Percentiles rank a stretch among this genome's conserved stretches.
phyloP scores from a whole-genome alignment of 228 moss, liverwort and hornwort species.

The Sphagnum magellanicum region DNA sequence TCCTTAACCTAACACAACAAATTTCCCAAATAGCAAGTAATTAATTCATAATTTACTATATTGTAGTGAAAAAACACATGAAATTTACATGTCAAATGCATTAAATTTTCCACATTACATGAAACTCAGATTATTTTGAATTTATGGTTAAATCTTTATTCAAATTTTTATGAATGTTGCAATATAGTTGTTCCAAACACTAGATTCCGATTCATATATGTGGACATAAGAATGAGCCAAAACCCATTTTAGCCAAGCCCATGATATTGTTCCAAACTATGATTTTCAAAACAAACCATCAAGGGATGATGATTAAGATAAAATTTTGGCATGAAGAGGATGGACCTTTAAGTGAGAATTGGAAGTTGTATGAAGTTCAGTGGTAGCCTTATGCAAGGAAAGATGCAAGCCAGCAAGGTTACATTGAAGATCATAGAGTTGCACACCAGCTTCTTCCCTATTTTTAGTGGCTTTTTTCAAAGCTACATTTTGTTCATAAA shows the following conservation, averaged over 20 bases:
- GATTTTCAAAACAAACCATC: neutral
- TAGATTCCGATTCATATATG: neutral
- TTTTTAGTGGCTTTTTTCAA: conserved; percentile 47
- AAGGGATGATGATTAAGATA: too few relatives aligned
- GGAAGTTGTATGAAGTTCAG: conserved; percentile 12
- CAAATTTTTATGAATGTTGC: too few relatives aligned
- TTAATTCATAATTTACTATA: too few relatives aligned
- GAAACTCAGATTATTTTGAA: too few relatives aligned
- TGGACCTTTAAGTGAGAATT: conserved; percentile 59
- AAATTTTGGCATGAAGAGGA: neutral
- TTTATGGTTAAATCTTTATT: too few relatives aligned
- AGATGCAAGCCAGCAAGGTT: conserved; percentile 61
- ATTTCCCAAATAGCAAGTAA: too few relatives aligned
- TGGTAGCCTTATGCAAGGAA: conserved; percentile 39
- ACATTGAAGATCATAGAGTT: conserved; percentile 83
- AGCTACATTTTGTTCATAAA: conserved; percentile 65
- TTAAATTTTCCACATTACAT: too few relatives aligned
- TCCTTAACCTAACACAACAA: conserved; percentile 31
- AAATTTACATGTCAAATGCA: too few relatives aligned
- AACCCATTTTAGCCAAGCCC: neutral
- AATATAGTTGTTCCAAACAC: too few relatives aligned
- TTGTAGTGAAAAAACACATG: too few relatives aligned
- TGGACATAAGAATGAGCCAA: neutral
- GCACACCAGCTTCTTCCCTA: conserved; percentile 77
- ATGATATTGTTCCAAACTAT: neutral